Conservation (phyloP, 352 stramenopile species). For the Globisporangium cystogenes region DNA sequence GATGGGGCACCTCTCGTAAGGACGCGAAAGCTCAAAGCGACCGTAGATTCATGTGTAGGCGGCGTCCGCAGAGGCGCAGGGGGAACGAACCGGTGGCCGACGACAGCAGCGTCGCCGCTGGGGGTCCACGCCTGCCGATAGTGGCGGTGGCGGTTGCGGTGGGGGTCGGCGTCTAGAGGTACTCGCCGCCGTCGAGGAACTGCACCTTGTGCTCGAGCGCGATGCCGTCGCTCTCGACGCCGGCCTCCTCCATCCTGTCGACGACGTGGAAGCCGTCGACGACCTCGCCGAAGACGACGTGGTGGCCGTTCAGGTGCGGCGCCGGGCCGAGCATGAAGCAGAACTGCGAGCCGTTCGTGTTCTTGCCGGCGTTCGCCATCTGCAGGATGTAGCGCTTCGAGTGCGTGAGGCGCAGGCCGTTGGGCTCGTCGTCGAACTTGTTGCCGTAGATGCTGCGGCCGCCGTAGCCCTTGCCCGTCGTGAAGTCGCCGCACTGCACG, state of each 20-base stretch:
- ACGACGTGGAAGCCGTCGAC: slow-evolving; percentile 80
- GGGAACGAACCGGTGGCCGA: neutral
- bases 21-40: no score
- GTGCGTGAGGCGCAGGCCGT: slow-evolving; percentile 69
- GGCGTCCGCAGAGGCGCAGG: no score
- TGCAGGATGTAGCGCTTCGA: slow-evolving; percentile 82
- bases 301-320: slow-evolving; percentile 75
- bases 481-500: slow-evolving; percentile 96
- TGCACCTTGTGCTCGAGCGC: slow-evolving; percentile 69
- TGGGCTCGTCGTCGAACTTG: slow-evolving; percentile 98
- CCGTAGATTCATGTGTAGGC: neutral
- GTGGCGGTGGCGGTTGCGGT: no score
- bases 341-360: slow-evolving; percentile 99
- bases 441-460: slow-evolving; percentile 96
- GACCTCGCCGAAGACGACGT: slow-evolving; percentile 85
- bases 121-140: no score
- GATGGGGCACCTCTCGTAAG: slow-evolving; percentile 50
- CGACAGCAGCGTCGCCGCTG: neutral
- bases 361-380: slow-evolving; percentile 97
- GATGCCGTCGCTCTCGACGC: slow-evolving; percentile 55
- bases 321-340: slow-evolving; percentile 94
- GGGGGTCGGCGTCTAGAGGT: slow-evolving; percentile 15
- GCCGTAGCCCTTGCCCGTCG: slow-evolving; percentile 90
- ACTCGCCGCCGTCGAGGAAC: slow-evolving; percentile 68
- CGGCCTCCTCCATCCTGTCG: slow-evolving; percentile 75